Evolutionary conservation across 2,329 filamentous ascomycete genomes (phyloP), one percentile per base, ranked within the genome.

Genomic region (Sarocladium kiliense): DNA sequence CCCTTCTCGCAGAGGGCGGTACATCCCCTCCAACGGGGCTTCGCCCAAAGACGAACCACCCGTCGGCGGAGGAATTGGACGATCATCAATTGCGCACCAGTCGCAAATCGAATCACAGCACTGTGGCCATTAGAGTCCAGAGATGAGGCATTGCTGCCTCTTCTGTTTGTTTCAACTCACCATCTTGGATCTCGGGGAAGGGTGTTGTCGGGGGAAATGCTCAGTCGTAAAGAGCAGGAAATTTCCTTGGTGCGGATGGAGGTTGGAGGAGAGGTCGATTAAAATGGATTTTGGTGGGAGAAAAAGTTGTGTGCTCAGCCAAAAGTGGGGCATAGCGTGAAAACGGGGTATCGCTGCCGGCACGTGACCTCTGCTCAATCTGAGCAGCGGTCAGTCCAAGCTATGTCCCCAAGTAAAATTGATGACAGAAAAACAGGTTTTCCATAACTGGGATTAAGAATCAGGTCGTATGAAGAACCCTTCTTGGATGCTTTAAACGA

Each of bases 41-140:
- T 36, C 47, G 21, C 30, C 10, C 27, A 14, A 34, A 12, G n/a
- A 11, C 47, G 27, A 51, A 36, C 47, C 23, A n/a, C 36, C 39
- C 26, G 21, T 36, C 47, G 18, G 27, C 34, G 30, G 47, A 32
- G 47, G 47, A 51, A 34, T 51, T 32, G 47, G 47, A 36, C 47
- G 47, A 36, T 51, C 30, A 51, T 68, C 68, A 68, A 68, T 64
- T 66, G 63, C 62, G 62, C 65, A 56, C 55, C 61, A 19, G 62
- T 65, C 61, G 66, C 67, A 62, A 30, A 21, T 66, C 66, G 65
- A 68, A 62, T 68, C 63, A 66, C 62, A 25, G 49, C 53, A 64
- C 66, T 70, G 65, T 69, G 68, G 70, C 70, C 65, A 65, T 72
- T 62, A 71, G 68, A 71, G 68, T 66, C 62, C 60, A 66, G 62